Conservation (phyloP, 129 eudicot genomes). For the Chrysanthemum makinoi region DNA sequence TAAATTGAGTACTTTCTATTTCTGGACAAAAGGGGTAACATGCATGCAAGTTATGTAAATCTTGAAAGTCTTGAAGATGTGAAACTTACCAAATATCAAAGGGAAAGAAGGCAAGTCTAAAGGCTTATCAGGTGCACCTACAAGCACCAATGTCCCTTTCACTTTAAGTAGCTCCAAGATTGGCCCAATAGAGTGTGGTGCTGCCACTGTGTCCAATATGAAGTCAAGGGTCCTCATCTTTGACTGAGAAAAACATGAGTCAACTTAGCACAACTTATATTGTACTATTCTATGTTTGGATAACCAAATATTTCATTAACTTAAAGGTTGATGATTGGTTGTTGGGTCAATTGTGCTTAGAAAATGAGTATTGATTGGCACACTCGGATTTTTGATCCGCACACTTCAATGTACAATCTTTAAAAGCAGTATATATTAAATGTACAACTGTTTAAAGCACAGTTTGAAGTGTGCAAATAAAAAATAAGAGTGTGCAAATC, state of each 20-base stretch:
- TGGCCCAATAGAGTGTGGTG: conserved; percentile 77
- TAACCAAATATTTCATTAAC: neutral
- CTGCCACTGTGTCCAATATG: conserved; percentile 81
- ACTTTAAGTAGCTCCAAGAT: conserved; percentile 68
- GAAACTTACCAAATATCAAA: conserved; percentile 62
- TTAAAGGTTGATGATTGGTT: neutral
- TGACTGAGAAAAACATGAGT: conserved; percentile 34
- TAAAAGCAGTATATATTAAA: too few relatives aligned
- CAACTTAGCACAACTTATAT: neutral
- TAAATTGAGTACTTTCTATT: too few relatives aligned
- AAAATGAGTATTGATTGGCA: too few relatives aligned
- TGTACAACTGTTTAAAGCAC: too few relatives aligned
- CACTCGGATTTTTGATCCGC: too few relatives aligned
- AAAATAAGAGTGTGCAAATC: too few relatives aligned
- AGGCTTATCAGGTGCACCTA: conserved; percentile 96
- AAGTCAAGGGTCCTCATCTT: conserved; percentile 71
- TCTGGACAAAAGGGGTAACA: neutral
- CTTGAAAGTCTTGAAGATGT: neutral
- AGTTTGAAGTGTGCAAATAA: too few relatives aligned
- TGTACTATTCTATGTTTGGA: too few relatives aligned
- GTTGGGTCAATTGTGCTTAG: neutral
- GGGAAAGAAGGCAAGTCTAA: conserved; percentile 75
- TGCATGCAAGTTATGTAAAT: neutral
- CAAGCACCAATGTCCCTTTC: conserved; percentile 68
- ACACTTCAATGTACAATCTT: too few relatives aligned